Evolutionary conservation across 495 filamentous ascomycete species (phyloP).

Genomic region (Tuber brumale): DNA sequence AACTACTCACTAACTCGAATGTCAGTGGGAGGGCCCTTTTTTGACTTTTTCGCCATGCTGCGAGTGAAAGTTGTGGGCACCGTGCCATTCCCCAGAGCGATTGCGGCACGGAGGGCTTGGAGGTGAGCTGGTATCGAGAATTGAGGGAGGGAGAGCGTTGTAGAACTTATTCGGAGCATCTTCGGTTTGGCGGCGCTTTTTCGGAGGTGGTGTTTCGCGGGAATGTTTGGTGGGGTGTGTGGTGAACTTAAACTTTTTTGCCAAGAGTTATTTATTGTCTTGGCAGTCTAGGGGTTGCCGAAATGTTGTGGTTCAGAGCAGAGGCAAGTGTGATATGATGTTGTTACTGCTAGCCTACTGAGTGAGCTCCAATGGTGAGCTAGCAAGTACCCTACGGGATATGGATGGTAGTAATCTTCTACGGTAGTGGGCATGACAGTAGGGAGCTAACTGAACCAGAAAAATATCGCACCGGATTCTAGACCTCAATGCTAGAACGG

Average conservation of each 20-base stretch:
- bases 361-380: constrained; percentile 15
- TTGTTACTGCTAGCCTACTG: not conserved
- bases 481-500: not conserved
- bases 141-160: constrained; percentile 15
- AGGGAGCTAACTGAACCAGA: not conserved
- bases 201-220: not conserved
- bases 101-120: constrained; percentile 3
- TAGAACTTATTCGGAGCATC: constrained; percentile 17
- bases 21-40: constrained; percentile 23
- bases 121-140: constrained; percentile 10
- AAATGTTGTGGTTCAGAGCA: not conserved
- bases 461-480: not conserved
- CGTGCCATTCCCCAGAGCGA: constrained; percentile 18
- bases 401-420: not conserved
- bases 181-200: not conserved
- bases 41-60: constrained; percentile 23
- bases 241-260: constrained; percentile 21
- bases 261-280: constrained; percentile 16
- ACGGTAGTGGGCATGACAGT: not conserved
- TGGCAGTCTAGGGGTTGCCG: not conserved
- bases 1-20: constrained; percentile 33
- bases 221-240: not conserved
- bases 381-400: constrained; percentile 9
- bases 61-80: constrained; percentile 17
- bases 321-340: not conserved